Evolutionary conservation across 345 rosid species (phyloP).

Genomic region (Camelina laxa): DNA sequence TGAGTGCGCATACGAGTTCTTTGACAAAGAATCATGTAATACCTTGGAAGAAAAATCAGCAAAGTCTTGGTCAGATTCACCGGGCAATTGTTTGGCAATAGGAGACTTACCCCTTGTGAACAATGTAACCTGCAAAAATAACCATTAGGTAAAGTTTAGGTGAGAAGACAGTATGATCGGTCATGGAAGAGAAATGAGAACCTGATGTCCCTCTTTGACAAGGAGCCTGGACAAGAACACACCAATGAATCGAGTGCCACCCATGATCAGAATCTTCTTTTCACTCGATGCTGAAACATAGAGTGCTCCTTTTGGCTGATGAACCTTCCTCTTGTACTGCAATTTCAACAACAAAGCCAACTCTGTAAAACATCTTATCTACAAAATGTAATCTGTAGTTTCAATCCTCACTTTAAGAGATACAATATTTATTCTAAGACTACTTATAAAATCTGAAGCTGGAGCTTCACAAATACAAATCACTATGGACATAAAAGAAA

Average conservation of each 20-base stretch:
- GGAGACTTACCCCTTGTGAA: constrained; percentile 96
- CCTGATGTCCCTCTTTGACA: constrained; percentile 94
- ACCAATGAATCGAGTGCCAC: constrained; percentile 94
- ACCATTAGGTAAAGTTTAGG: not conserved
- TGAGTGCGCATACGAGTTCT: no score
- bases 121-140: constrained; percentile 75
- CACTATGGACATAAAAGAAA: not conserved
- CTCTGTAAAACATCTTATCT: constrained; percentile 13
- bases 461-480: constrained; percentile 8
- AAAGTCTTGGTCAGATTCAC: constrained; percentile 86
- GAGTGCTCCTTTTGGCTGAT: constrained; percentile 70
- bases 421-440: not conserved
- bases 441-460: constrained; percentile 1
- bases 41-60: constrained; percentile 93
- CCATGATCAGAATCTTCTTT: constrained; percentile 95
- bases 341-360: constrained; percentile 32
- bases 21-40: constrained; percentile 23
- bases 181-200: constrained; percentile 37
- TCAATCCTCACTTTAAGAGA: constrained; percentile 19
- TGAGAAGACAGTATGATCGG: not conserved
- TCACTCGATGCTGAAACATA: constrained; percentile 74
- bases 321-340: constrained; percentile 76
- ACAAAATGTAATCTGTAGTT: not conserved
- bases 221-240: constrained; percentile 88
- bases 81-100: constrained; percentile 80